phyloP scores from a whole-genome alignment of 352 stramenopile species.

The Pythium aristosporum region DNA sequence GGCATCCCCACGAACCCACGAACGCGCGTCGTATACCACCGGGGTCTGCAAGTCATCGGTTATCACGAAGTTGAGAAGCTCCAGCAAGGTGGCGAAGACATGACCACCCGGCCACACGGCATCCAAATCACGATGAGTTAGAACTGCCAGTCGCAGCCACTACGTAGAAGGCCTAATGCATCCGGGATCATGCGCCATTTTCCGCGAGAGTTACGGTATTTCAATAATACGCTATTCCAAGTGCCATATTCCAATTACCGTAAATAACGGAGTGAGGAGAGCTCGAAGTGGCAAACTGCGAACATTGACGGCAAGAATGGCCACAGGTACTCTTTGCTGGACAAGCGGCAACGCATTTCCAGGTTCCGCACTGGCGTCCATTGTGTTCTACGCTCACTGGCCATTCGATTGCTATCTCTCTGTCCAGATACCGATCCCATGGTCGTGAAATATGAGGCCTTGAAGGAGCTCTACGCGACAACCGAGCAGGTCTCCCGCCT shows the following conservation, averaged over 20 bases:
- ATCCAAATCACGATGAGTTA: no score
- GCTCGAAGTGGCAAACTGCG: not conserved
- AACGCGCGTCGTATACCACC: no score
- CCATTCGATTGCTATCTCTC: not conserved
- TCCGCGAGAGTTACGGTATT: no score
- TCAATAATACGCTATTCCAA: not conserved
- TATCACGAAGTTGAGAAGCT: no score
- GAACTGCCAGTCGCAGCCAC: no score
- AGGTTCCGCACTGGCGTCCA: not conserved
- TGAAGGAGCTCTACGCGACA: constrained; percentile 22
- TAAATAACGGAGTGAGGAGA: not conserved
- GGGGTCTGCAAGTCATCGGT: no score
- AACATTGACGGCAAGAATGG: not conserved
- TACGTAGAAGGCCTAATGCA: no score
- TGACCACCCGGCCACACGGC: no score
- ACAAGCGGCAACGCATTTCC: not conserved
- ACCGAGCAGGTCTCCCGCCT: constrained; percentile 27
- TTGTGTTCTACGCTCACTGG: not conserved
- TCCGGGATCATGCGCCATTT: no score
- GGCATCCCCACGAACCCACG: no score
- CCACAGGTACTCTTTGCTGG: not conserved
- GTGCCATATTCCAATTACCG: not conserved
- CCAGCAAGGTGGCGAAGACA: no score
- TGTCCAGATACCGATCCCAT: not conserved
- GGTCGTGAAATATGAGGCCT: constrained; percentile 25